phyloP scores from a whole-genome alignment of 495 filamentous ascomycete genomes.

The Penicillium alfredii region DNA sequence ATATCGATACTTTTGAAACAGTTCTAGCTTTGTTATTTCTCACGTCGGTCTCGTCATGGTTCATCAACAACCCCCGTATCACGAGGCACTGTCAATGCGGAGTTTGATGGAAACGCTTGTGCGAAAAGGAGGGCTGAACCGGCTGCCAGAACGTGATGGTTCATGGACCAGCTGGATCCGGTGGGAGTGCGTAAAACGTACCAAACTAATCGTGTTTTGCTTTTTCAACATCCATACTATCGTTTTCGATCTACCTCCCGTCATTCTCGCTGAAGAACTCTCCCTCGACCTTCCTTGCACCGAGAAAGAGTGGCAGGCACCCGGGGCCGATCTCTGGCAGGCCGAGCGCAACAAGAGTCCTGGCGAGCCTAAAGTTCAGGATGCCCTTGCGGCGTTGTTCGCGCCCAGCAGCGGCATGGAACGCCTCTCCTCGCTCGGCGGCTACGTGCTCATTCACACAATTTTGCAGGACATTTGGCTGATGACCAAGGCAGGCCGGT shows the following conservation, averaged over 20 bases:
- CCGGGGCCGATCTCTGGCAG: constrained; percentile 23
- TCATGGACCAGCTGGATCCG: constrained; percentile 47
- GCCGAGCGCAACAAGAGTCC: constrained; percentile 20
- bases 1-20: constrained; percentile 26
- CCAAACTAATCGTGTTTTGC: constrained; percentile 43
- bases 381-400: constrained; percentile 29
- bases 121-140: constrained; percentile 30
- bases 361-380: constrained; percentile 30
- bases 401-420: constrained; percentile 17
- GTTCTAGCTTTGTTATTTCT: constrained; percentile 30
- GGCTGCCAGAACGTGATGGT: constrained; percentile 28
- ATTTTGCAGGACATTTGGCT: constrained; percentile 65
- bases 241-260: constrained; percentile 44
- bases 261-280: constrained; percentile 58
- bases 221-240: constrained; percentile 48
- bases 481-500: constrained; percentile 51
- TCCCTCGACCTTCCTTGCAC: constrained; percentile 53
- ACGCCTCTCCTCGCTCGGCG: constrained; percentile 53
- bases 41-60: constrained; percentile 34
- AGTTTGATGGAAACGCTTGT: constrained; percentile 33
- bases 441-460: constrained; percentile 63
- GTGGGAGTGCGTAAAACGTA: constrained; percentile 39
- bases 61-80: constrained; percentile 33
- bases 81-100: constrained; percentile 29
- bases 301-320: constrained; percentile 36